phyloP scores from a whole-genome alignment of 2,329 filamentous ascomycete genomes.

The Tothia fuscella region DNA sequence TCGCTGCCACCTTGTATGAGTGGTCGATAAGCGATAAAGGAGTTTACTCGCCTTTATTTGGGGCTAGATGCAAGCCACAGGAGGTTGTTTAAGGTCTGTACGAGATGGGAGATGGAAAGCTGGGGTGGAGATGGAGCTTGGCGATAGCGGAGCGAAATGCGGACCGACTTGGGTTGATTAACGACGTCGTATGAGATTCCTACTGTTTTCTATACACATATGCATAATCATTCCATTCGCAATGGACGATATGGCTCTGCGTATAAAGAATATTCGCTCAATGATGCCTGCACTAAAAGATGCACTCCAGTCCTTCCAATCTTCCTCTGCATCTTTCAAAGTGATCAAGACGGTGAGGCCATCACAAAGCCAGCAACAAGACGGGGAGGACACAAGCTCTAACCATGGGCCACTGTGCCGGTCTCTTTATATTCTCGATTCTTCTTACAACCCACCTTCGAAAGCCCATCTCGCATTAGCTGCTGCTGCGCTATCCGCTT shows the following conservation, averaged over 20 bases:
- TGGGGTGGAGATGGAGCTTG: too few relatives aligned
- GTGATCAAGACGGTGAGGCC: constrained; percentile 23
- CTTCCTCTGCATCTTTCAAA: constrained; percentile 25
- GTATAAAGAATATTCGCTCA: constrained; percentile 13
- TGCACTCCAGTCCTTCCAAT: constrained; percentile 31
- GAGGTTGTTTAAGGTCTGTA: too few relatives aligned
- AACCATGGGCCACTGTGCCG: neutral
- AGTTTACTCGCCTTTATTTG: too few relatives aligned
- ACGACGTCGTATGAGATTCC: too few relatives aligned
- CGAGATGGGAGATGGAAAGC: too few relatives aligned
- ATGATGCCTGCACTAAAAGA: constrained; percentile 28
- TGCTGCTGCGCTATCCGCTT: constrained; percentile 35
- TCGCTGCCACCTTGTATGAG: too few relatives aligned
- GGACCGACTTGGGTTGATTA: too few relatives aligned
- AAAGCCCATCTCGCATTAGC: constrained; percentile 46
- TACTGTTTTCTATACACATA: too few relatives aligned
- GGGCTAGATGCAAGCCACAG: too few relatives aligned
- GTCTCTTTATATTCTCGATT: constrained; percentile 50
- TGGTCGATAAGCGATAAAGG: too few relatives aligned
- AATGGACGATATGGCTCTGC: constrained; percentile 8
- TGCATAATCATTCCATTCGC: too few relatives aligned
- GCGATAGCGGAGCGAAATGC: too few relatives aligned
- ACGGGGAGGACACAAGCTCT: neutral
- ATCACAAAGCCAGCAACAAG: constrained; percentile 11
- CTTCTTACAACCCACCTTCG: constrained; percentile 55